Base-by-base conservation (phyloP, 305 asterid genomes). In the Fraxinus floribunda region DNA sequence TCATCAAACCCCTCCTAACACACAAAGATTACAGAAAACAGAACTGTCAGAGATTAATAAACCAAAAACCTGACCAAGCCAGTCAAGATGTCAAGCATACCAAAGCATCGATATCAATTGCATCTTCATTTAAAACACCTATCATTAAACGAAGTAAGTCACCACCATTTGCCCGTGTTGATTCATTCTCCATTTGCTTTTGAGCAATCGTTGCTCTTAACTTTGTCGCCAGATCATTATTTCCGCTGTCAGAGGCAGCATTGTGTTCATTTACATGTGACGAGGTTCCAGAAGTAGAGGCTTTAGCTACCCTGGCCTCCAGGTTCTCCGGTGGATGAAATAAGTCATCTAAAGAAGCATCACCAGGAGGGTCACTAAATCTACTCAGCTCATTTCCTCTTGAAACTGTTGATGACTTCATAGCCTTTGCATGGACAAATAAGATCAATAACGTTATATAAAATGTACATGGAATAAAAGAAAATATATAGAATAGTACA, bases 341-440 rank as follows among this genome's bases (percentile, higher is more conserved):
- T 85, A 97, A 89, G 85, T 97, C 99, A 77, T 97, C 98, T 91
- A 93, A 88, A 77, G 95, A 92, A 80, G 98, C 97, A 88, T 97
- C 99, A 80, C 92, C 97, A 35, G 99, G 98, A 81, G 97, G 88
- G 83, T 97, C 98, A 90, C 98, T 95, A 88, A 95, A 97, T 86
- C 90, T 93, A 81, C 95, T 95, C 77, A 97, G 95, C 87, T 93
- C 98, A 78, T 91, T 91, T 81, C 87, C 94, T 83, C 89, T 90
- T 7, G 91, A 83, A 83, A 75, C 78, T 57, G 84, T 70, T 79
- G 93, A 83, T 83, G 90, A 90, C 91, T 90, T 92, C 79, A 90
- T 88, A 87, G 88, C 90, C 98, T 94, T 80, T 82, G 88, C 46
- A 81, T 80, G 80, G 78, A 85, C 44, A 81, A 83, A 74, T 71